A percentile compares a stretch with the other conserved stretches of the same genome.
These are phyloP conservation scores for Glomus cerebriforme DNA, from an alignment of 192 early-diverging fungal species.

Conservation along the genomic window DNA sequence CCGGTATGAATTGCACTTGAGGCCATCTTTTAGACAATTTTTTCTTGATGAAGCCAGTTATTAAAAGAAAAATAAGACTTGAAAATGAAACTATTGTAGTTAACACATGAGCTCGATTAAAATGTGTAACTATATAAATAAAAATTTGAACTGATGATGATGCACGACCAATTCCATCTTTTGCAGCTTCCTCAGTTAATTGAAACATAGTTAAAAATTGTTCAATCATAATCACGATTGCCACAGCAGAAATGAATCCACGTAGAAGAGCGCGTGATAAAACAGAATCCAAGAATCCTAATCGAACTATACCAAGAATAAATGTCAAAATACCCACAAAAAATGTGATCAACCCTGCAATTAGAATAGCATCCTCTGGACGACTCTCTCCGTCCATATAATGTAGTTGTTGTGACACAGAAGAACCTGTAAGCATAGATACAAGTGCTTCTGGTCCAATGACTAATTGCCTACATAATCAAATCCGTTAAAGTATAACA, in stretches of 20 bases:
- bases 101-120: conserved; percentile 64
- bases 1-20: conserved; percentile 82
- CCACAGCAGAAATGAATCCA: conserved; percentile 95
- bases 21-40: conserved; percentile 47
- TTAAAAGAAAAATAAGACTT: conserved; percentile 71
- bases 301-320: conserved; percentile 89
- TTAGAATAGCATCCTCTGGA: conserved; percentile 51
- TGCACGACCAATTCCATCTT: conserved; percentile 56
- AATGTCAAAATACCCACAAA: conserved; percentile 95
- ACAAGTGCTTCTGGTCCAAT: conserved; percentile 94
- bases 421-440: conserved; percentile 78
- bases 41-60: conserved; percentile 56
- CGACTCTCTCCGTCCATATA: conserved; percentile 40
- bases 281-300: conserved; percentile 98
- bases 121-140: conserved; percentile 63
- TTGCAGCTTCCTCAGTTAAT: conserved; percentile 42
- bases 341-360: conserved; percentile 76
- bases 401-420: conserved; percentile 62
- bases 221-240: conserved; percentile 88
- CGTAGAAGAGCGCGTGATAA: conserved; percentile 90
- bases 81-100: conserved; percentile 73
- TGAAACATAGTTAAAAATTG: conserved; percentile 82
- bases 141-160: conserved; percentile 82
- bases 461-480: conserved; percentile 72
- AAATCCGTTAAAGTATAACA: not conserved